Conservation (phyloP, 2,329 filamentous ascomycete species). For the Aureobasidium sp. region DNA sequence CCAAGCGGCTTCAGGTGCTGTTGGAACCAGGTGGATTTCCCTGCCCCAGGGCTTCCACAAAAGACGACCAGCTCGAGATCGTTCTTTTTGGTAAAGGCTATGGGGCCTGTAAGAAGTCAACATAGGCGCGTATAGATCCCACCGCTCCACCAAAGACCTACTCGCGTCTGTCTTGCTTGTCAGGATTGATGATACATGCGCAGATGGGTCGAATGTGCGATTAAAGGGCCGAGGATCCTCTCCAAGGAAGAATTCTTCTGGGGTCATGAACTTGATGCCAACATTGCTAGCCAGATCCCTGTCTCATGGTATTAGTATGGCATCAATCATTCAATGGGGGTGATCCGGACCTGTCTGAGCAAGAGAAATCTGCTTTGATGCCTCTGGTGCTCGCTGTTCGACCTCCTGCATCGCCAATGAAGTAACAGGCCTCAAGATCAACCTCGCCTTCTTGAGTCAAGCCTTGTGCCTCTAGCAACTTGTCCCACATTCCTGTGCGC, state of each 20-base stretch:
- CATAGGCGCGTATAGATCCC: conserved; percentile 16
- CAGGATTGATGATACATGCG: conserved; percentile 39
- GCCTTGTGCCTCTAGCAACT: conserved; percentile 49
- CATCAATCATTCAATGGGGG: not conserved
- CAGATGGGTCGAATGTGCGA: conserved; percentile 63
- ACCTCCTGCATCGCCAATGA: conserved; percentile 78
- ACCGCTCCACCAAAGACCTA: conserved; percentile 22
- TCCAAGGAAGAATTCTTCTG: conserved; percentile 83
- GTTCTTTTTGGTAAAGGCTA: conserved; percentile 52
- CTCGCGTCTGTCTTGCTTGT: conserved; percentile 28
- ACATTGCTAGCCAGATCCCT: conserved; percentile 82
- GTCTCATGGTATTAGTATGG: not conserved
- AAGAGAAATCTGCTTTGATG: conserved; percentile 51
- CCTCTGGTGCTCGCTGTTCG: conserved; percentile 36
- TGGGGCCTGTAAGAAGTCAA: conserved; percentile 20
- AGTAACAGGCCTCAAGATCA: conserved; percentile 67
- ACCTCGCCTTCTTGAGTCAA: conserved; percentile 45
- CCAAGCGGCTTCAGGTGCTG: conserved; percentile 67
- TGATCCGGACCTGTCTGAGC: conserved; percentile 47
- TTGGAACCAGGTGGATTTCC: conserved; percentile 90
- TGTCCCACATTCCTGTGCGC: conserved; percentile 78
- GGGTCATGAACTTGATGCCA: conserved; percentile 72
- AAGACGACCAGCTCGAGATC: conserved; percentile 72
- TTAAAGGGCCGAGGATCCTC: conserved; percentile 59
- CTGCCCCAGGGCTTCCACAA: conserved; percentile 80